phyloP scores from a whole-genome alignment of 176 grass and related monocot genomes.

The Canna indica region DNA sequence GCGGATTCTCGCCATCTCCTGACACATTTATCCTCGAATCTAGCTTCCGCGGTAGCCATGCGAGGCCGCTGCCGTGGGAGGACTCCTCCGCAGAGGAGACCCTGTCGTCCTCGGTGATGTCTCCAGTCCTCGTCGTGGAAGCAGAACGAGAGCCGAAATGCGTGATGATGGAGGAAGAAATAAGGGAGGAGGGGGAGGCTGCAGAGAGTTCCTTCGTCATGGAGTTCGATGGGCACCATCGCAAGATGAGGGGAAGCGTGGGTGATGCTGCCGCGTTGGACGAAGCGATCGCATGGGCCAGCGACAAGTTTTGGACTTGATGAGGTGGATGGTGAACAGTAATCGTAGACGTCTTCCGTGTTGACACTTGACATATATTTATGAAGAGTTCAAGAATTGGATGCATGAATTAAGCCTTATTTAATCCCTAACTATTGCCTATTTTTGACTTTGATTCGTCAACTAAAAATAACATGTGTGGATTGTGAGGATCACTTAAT shows the following conservation, averaged over 20 bases:
- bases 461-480: too few relatives aligned
- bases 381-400: too few relatives aligned
- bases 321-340: too few relatives aligned
- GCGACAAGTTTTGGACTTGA: conserved; percentile 66
- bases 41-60: conserved; percentile 49
- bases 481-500: too few relatives aligned
- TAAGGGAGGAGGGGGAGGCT: conserved; percentile 19
- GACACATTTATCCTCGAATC: conserved; percentile 43
- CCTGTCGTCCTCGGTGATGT: conserved; percentile 44
- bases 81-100: conserved; percentile 22
- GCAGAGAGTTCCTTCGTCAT: conserved; percentile 7
- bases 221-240: conserved; percentile 10
- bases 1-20: conserved; percentile 40
- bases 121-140: conserved; percentile 38
- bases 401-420: too few relatives aligned
- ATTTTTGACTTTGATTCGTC: too few relatives aligned
- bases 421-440: too few relatives aligned
- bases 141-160: conserved; percentile 28
- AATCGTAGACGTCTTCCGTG: too few relatives aligned
- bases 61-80: conserved; percentile 13
- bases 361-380: too few relatives aligned
- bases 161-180: conserved; percentile 37
- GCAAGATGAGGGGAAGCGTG: too few relatives aligned
- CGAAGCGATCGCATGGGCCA: conserved; percentile 90
- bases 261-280: conserved; percentile 30